Evolutionary conservation across 2,329 filamentous ascomycete species (phyloP), one percentile per base, ranked within the genome.

Genomic region (Cladosporium colombiae): DNA sequence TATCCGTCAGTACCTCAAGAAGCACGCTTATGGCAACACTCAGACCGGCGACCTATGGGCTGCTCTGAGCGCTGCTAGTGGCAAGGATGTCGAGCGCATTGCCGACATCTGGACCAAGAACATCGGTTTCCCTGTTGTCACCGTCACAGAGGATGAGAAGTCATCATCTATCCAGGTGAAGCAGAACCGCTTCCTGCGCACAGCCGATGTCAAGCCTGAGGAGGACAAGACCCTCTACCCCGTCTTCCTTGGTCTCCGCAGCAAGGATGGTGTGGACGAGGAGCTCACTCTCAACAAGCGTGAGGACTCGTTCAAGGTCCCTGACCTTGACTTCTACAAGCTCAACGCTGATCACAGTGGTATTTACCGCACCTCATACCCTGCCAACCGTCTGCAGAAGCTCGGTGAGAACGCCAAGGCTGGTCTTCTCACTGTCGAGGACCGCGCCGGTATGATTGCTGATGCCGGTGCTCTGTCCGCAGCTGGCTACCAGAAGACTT

Each of bases 51-150:
- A 98, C 74, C 85, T 98, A 27, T 98, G 94, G 94, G 88, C 90
- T 66, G 91, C 93, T 35, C 84, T 98, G 50, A 90, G 89, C 67
- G 89, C 93, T 68, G 94, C 92, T 21, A 97, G 93, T 75, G 93
- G 93, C 68, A 96, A 97, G 81, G 90, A 93, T 61, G 90, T 98
- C 18, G 88, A 92, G 74, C 86, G 91, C 68, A 90, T 97, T 65
- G 97, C 97, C 89, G 90, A 93, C 64, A 92, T 94, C 70, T 98
- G 94, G 94, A 98, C 94, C 61, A 97, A 97, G 85, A 90, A 97
- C 74, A 91, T 98, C 65, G 94, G 94, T 62, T 97, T 90, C 80
- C 94, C 94, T 0, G 93, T 98, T 46, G 86, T 98, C 55, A 90
- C 90, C 8, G 93, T 98, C 31, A 91, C 90, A 0, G 91, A 94